Base-by-base conservation (phyloP, 169 alveolate genomes). In the Ichthyophthirius multifiliis region DNA sequence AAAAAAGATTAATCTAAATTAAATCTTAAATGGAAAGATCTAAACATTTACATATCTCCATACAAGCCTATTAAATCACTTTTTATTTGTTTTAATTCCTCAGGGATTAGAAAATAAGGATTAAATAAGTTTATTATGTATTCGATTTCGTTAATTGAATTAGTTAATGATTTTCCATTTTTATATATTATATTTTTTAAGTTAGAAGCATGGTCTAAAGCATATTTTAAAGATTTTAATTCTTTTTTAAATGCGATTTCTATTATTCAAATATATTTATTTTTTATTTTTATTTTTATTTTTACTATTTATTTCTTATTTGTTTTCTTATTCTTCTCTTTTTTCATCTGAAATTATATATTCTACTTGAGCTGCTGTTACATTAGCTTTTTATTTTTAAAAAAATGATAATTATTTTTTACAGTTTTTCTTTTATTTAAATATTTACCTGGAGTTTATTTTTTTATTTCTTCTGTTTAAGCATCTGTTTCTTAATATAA, bases 1-100 rank as follows among this genome's bases (percentile, higher is more conserved):
- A 15, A 55, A 39, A 15, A 55, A 0, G 23, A 34, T 3, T 2
- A 55, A 2, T 55, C 71, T 3, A 55, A 15, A 9, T 34, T 55
- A 23, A 27, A 55, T 55, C 71, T 55, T 55, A 55, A 55, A 27
- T 55, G 71, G 71, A 55, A 55, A 5, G 71, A 34, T 55, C 71
- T 55, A 39, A 55, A 55, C 23, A 27, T 55, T 55, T 55, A 5
- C 18, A 55, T 15, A 23, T 55, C 71, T 12, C 71, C 71, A 10
- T 55, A 55, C 31, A 55, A 55, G 35, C 71, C 71, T 13, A 55
- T 55, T 27, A 55, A 34, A 27, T 55, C 71, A 55, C 43, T 55
- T 39, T 55, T 55, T 34, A 55, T 27, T 10, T 55, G 43, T 18
- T 15, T 55, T 4, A 55, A 27, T n/a, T 55, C 23, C 1, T 13